phyloP scores from a whole-genome alignment of 176 grass and related monocot genomes.

The Aegilops tauschii region DNA sequence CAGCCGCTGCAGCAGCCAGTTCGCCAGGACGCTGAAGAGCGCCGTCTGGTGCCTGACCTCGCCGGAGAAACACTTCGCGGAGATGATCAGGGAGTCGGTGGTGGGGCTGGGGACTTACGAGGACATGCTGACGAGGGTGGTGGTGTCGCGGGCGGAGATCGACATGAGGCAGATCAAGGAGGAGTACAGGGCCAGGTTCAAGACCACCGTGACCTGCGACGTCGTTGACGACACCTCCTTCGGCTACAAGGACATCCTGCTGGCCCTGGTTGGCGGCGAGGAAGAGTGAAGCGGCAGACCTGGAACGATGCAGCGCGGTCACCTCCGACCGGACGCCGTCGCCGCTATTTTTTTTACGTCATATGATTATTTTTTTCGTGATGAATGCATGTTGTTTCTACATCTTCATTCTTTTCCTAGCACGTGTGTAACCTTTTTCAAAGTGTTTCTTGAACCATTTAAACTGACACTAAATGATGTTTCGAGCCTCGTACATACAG shows the following conservation, averaged over 20 bases:
- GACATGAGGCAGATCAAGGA: conserved; percentile 78
- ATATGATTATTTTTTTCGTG: neutral
- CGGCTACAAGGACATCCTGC: conserved; percentile 60
- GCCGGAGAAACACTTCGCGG: conserved; percentile 80
- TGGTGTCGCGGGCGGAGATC: conserved; percentile 69
- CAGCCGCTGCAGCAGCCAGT: conserved; percentile 28
- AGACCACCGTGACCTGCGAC: conserved; percentile 51
- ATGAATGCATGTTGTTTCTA: neutral
- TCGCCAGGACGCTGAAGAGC: conserved; percentile 46
- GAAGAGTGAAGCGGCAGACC: neutral
- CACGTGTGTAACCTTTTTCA: neutral
- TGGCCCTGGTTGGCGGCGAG: conserved; percentile 49
- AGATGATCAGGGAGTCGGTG: conserved; percentile 74
- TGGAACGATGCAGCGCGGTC: neutral
- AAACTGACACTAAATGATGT: neutral
- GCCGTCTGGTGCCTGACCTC: conserved; percentile 64
- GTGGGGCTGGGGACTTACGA: conserved; percentile 77
- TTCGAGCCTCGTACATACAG: neutral
- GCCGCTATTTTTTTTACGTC: too few species aligned
- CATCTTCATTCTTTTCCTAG: neutral
- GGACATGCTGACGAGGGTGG: conserved; percentile 70
- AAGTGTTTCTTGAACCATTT: neutral
- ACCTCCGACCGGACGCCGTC: too few species aligned
- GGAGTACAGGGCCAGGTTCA: conserved; percentile 58
- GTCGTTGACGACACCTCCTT: conserved; percentile 65